phyloP scores from a whole-genome alignment of 176 grass and related monocot species.

The Oryza meridionalis region DNA sequence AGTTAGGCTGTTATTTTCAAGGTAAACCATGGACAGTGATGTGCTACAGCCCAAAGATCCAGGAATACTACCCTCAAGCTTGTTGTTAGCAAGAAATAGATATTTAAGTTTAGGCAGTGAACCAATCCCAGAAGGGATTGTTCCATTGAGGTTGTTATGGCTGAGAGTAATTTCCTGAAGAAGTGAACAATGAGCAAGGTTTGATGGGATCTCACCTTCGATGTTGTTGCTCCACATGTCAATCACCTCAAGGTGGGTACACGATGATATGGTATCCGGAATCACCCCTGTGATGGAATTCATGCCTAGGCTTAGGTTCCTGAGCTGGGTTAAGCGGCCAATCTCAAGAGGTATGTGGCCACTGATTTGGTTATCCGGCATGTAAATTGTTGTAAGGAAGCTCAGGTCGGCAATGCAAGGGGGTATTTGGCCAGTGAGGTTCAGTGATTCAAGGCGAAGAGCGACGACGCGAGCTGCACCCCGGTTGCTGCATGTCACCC shows the following conservation, averaged over 20 bases:
- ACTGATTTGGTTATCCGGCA: constrained; percentile 20
- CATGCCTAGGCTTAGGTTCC: constrained; percentile 40
- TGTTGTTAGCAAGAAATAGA: constrained; percentile 11
- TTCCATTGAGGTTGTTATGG: constrained; percentile 33
- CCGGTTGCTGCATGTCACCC: constrained; percentile 33
- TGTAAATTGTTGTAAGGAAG: constrained; percentile 23
- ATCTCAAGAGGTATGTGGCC: constrained; percentile 38
- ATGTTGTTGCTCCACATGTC: constrained; percentile 30
- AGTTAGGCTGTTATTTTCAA: no score
- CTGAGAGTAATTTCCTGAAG: constrained; percentile 28
- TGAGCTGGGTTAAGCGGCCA: background rate
- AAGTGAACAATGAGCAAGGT: constrained; percentile 33
- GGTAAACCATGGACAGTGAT: no score
- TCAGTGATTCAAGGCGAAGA: constrained; percentile 38
- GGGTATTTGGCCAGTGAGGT: constrained; percentile 37
- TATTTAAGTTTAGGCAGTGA: constrained; percentile 16
- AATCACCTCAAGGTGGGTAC: constrained; percentile 40
- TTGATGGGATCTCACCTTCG: constrained; percentile 42
- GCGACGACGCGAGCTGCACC: constrained; percentile 16
- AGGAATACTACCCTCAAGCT: constrained; percentile 38
- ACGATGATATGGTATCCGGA: constrained; percentile 37
- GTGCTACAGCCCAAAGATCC: constrained; percentile 11
- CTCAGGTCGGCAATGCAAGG: constrained; percentile 42
- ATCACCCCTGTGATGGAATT: constrained; percentile 48
- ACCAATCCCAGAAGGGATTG: constrained; percentile 27